Percentiles rank a stretch among this genome's conserved stretches.
Evolutionary conservation across 1,139 yeast genomes (phyloP).

Genomic region (Saccharomyces hybrid): DNA sequence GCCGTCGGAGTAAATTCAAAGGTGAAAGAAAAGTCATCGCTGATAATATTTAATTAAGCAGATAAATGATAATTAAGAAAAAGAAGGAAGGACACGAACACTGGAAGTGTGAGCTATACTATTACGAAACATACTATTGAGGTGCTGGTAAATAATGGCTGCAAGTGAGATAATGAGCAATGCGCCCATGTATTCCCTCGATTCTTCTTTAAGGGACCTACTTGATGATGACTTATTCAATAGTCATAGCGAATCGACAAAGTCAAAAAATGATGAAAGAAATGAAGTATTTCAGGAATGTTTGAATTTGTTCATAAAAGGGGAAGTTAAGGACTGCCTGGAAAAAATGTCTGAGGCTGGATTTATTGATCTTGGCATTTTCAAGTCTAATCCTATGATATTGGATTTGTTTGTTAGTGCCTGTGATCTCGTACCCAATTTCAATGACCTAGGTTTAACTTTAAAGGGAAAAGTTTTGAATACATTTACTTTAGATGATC

Average conservation of each 20-base stretch:
- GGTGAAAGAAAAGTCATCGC: not conserved
- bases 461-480: constrained; percentile 3
- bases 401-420: constrained; percentile 8
- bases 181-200: not conserved
- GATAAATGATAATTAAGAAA: not conserved
- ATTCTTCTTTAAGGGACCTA: constrained; percentile 10
- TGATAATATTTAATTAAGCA: not conserved
- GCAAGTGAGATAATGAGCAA: not conserved
- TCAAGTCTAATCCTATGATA: not conserved
- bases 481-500: not conserved
- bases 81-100: not conserved
- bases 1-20: not conserved
- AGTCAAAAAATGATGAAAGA: constrained; percentile 3
- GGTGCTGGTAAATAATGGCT: not conserved
- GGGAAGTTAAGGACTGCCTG: constrained; percentile 12
- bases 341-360: not conserved
- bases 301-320: constrained; percentile 13
- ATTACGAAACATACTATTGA: not conserved
- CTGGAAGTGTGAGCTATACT: not conserved
- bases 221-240: constrained; percentile 9
- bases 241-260: not conserved
- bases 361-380: not conserved
- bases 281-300: constrained; percentile 9
- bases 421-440: constrained; percentile 3
- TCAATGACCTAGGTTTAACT: constrained; percentile 4